Conservation (phyloP, 306 rosid species). For the Parietaria judaica region DNA sequence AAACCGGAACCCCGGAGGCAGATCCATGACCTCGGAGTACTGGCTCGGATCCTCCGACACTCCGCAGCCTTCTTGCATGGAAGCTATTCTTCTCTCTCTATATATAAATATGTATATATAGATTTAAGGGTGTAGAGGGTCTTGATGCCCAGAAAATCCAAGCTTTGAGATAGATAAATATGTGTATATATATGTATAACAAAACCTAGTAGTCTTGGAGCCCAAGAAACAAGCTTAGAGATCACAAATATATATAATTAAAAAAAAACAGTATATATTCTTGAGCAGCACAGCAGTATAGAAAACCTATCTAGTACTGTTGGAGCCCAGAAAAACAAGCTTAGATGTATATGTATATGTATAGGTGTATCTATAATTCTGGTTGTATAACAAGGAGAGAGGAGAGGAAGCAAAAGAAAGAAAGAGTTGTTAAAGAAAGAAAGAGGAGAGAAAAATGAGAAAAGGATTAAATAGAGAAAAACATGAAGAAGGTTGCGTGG, state of each 20-base stretch:
- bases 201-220: slow-evolving; percentile 18
- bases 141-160: no score
- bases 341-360: no score
- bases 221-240: slow-evolving; percentile 3
- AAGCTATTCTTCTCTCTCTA: not conserved
- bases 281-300: no score
- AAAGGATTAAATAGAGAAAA: slow-evolving; percentile 24
- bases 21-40: slow-evolving; percentile 28
- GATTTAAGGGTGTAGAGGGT: no score
- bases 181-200: slow-evolving; percentile 7
- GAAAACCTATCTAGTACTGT: no score
- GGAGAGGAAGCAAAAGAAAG: not conserved
- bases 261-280: not conserved
- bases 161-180: not conserved
- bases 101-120: not conserved
- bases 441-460: slow-evolving; percentile 10
- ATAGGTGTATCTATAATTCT: no score
- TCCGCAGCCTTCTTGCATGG: slow-evolving; percentile 40
- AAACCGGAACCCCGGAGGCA: slow-evolving; percentile 94
- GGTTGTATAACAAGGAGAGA: not conserved
- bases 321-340: no score
- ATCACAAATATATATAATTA: not conserved
- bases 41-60: slow-evolving; percentile 23
- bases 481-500: slow-evolving; percentile 32
- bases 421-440: slow-evolving; percentile 4